Conservation (phyloP, 768 basidiomycete species). For the Collybiopsis luxurians region DNA sequence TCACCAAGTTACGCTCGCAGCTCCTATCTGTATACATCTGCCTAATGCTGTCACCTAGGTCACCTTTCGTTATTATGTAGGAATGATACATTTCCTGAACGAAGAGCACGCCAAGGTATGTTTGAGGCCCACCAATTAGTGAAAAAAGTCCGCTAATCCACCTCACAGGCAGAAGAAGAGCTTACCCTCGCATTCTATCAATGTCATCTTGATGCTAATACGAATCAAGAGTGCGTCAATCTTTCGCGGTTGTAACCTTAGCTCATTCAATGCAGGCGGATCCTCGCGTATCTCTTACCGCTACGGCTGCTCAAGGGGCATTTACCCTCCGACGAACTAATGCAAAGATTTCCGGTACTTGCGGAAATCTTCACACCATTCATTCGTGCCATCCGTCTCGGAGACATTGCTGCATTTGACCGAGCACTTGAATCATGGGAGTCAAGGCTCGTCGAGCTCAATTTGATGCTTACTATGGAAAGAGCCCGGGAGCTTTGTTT, state of each 20-base stretch:
- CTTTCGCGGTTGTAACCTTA: neutral
- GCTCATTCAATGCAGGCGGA: constrained; percentile 56
- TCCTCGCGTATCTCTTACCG: constrained; percentile 88
- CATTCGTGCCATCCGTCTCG: constrained; percentile 69
- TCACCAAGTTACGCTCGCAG: constrained; percentile 64
- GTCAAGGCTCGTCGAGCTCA: constrained; percentile 76
- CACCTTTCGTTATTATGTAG: constrained; percentile 92
- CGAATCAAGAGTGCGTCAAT: constrained; percentile 78
- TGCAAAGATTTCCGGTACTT: constrained; percentile 72
- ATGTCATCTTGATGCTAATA: constrained; percentile 65
- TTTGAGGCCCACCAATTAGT: neutral
- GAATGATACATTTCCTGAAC: constrained; percentile 91
- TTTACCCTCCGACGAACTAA: constrained; percentile 70
- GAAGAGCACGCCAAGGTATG: constrained; percentile 84
- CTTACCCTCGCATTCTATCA: constrained; percentile 84
- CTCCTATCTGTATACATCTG: constrained; percentile 8
- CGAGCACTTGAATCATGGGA: constrained; percentile 69
- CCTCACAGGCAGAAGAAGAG: constrained; percentile 75
- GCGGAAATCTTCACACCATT: constrained; percentile 78
- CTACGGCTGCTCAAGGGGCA: constrained; percentile 86
- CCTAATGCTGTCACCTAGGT: constrained; percentile 50
- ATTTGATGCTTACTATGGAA: constrained; percentile 84
- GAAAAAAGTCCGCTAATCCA: no score
- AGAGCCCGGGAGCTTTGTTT: constrained; percentile 86
- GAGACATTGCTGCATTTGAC: constrained; percentile 83